These are phyloP conservation scores for Carex scoparia DNA, from an alignment of 176 grass and related monocot species.

Conservation along the genomic window DNA sequence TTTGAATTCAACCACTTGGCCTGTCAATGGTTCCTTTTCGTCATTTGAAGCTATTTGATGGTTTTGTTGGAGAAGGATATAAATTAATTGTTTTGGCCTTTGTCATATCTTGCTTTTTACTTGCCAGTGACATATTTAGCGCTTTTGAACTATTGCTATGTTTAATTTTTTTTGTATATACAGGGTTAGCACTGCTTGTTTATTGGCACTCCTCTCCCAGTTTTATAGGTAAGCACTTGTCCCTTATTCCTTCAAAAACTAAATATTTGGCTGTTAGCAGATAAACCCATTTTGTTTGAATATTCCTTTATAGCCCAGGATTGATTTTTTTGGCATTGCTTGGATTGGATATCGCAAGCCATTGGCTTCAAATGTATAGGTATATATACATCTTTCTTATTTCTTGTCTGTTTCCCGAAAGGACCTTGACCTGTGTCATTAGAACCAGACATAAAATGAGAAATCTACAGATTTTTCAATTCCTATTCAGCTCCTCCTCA, in stretches of 20 bases:
- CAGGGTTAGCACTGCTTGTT: conserved; percentile 96
- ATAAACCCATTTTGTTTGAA: conserved; percentile 27
- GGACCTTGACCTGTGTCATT: neutral
- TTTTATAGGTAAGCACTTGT: conserved; percentile 60
- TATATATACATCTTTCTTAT: conserved; percentile 28
- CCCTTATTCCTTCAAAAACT: neutral
- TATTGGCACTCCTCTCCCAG: conserved; percentile 84
- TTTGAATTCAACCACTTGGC: neutral
- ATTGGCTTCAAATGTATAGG: conserved; percentile 99
- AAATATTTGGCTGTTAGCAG: neutral
- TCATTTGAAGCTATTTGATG: neutral
- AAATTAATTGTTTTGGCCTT: neutral
- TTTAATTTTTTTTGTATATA: conserved; percentile 26
- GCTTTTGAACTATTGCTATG: neutral
- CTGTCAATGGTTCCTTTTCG: neutral
- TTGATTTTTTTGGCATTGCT: conserved; percentile 82
- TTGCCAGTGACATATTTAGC: neutral
- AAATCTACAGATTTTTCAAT: neutral
- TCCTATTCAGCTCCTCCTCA: neutral
- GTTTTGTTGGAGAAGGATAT: neutral
- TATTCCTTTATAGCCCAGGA: conserved; percentile 58
- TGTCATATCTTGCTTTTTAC: conserved; percentile 7
- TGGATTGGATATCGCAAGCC: conserved; percentile 88
- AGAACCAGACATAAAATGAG: conserved; percentile 4
- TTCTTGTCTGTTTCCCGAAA: neutral